phyloP scores from a whole-genome alignment of 2,329 filamentous ascomycete species.

The Beauveria asiatica region DNA sequence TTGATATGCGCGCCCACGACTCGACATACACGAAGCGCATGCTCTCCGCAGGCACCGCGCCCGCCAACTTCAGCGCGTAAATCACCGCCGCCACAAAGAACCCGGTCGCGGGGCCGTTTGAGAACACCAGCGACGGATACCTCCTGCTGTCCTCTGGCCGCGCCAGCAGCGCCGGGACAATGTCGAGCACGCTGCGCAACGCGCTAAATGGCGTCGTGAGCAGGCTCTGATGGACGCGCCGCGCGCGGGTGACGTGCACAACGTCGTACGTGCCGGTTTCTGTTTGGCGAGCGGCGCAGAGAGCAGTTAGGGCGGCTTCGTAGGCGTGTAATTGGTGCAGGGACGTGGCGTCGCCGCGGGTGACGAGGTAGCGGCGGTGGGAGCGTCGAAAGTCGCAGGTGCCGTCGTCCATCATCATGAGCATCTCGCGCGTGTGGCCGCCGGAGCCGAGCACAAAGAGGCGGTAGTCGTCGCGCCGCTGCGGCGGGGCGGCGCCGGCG shows the following conservation, averaged over 20 bases:
- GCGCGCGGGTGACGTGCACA: slow-evolving; percentile 64
- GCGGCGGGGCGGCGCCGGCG: neutral
- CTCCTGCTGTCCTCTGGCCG: slow-evolving; percentile 22
- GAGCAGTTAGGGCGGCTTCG: slow-evolving; percentile 24
- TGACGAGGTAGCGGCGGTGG: slow-evolving; percentile 75
- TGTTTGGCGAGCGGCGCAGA: slow-evolving; percentile 14
- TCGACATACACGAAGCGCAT: slow-evolving; percentile 81
- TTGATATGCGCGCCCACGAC: slow-evolving; percentile 80
- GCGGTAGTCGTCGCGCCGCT: slow-evolving; percentile 39
- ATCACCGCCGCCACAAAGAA: slow-evolving; percentile 59
- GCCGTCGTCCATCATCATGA: slow-evolving; percentile 64
- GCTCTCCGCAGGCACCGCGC: slow-evolving; percentile 37
- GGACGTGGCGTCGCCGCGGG: slow-evolving; percentile 63
- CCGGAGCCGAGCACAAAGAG: slow-evolving; percentile 84
- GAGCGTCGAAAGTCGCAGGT: slow-evolving; percentile 41
- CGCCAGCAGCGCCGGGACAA: slow-evolving; percentile 46
- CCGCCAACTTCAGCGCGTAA: slow-evolving; percentile 38
- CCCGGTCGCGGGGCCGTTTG: slow-evolving; percentile 82
- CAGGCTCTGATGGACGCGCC: slow-evolving; percentile 73
- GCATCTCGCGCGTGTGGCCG: slow-evolving; percentile 92
- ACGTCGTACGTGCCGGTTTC: slow-evolving; percentile 49
- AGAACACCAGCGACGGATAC: slow-evolving; percentile 69
- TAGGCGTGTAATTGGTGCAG: slow-evolving; percentile 55
- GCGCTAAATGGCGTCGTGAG: slow-evolving; percentile 63
- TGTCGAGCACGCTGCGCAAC: slow-evolving; percentile 54